Evolutionary conservation across 192 early-diverging fungal species (phyloP).

Genomic region (Funneliformis mosseae): DNA sequence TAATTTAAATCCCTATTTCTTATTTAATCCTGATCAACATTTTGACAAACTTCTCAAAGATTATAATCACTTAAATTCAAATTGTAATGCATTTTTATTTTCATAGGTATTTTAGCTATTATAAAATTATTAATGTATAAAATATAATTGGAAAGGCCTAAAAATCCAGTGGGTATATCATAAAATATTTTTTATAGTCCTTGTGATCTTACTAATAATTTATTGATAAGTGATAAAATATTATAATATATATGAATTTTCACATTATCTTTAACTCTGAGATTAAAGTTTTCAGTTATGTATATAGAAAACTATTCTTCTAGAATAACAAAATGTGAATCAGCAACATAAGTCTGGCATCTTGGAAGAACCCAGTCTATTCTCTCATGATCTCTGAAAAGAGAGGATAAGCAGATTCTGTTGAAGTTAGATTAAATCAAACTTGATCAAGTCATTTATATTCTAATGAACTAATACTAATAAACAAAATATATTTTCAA

Average conservation of each 20-base stretch:
- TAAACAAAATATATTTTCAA: too few species aligned
- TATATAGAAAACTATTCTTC: not conserved
- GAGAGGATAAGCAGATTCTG: not conserved
- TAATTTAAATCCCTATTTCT: not conserved
- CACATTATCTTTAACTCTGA: not conserved
- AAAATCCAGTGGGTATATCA: not conserved
- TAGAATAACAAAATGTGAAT: too few species aligned
- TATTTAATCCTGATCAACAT: not conserved
- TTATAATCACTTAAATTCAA: slow-evolving; percentile 1
- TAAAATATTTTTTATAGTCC: not conserved
- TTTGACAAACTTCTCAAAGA: slow-evolving; percentile 10
- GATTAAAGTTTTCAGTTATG: not conserved
- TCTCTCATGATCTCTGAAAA: not conserved
- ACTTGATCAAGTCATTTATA: too few species aligned
- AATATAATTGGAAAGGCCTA: not conserved
- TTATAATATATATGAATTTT: not conserved
- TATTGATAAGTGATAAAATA: not conserved
- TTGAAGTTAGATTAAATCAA: not conserved
- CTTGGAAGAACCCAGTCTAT: too few species aligned
- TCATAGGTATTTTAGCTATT: slow-evolving; percentile 9
- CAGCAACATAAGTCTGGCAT: too few species aligned
- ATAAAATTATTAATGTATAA: slow-evolving; percentile 1
- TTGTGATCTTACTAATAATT: not conserved
- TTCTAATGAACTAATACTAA: too few species aligned
- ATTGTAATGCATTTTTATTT: slow-evolving; percentile 24